Conservation (phyloP, 495 filamentous ascomycete genomes). For the Penicillium odoratum region DNA sequence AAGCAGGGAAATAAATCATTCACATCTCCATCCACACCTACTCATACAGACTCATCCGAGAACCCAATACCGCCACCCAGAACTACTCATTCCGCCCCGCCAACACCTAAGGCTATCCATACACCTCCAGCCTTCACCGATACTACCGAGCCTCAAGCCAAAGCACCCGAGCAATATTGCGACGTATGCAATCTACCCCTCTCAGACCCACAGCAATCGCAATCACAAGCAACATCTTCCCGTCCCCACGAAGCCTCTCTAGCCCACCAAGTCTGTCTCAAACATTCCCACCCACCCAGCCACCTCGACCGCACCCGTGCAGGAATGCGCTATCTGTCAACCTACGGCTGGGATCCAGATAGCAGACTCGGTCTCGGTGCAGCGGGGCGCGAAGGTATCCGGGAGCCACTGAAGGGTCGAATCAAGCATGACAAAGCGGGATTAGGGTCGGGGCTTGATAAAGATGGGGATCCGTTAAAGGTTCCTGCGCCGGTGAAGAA, state of each 20-base stretch:
- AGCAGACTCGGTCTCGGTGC: conserved; percentile 69
- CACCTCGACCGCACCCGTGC: conserved; percentile 74
- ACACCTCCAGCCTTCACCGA: conserved; percentile 1
- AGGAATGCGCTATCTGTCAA: conserved; percentile 72
- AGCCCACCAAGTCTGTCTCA: conserved; percentile 77
- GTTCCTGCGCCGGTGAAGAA: conserved; percentile 36
- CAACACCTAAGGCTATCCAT: conserved; percentile 14
- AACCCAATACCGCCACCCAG: conserved; percentile 10
- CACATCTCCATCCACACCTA: conserved; percentile 22
- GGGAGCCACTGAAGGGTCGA: conserved; percentile 70
- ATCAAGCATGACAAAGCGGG: conserved; percentile 75
- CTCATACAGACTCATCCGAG: conserved; percentile 8
- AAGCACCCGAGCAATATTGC: conserved; percentile 31
- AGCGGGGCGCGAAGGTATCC: conserved; percentile 65
- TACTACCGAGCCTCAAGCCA: not conserved
- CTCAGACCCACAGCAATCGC: not conserved
- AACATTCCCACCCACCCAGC: conserved; percentile 83
- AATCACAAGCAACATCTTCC: conserved; percentile 11
- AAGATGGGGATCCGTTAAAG: conserved; percentile 25
- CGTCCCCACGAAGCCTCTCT: conserved; percentile 67
- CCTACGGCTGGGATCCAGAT: conserved; percentile 89
- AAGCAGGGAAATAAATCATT: conserved; percentile 31
- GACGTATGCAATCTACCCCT: conserved; percentile 58
- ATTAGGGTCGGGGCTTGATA: conserved; percentile 52
- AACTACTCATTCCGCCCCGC: conserved; percentile 20